Base-by-base conservation (phyloP, 2,329 filamentous ascomycete genomes). In the Furcasterigmium furcatum region DNA sequence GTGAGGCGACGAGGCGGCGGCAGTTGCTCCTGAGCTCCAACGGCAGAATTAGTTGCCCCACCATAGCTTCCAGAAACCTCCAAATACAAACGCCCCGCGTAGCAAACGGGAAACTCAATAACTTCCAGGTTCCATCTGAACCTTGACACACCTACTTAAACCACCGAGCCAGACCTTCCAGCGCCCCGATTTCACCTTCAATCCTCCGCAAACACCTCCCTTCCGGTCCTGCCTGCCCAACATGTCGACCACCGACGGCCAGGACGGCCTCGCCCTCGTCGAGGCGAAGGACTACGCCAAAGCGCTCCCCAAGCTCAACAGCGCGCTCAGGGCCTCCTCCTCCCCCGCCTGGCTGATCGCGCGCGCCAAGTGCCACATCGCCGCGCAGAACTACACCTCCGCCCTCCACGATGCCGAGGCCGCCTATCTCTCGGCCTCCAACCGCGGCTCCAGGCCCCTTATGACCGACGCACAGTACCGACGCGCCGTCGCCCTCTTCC, bases 391-490 rank as follows among this genome's bases (percentile, higher is more conserved):
- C 42, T 75, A 80, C 46, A 71, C 80, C 3, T 74, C 79, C 19
- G 87, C 90, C 1, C 77, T 94, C 38, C 72, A 70, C 32, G 87
- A 91, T 64, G 83, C 85, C 30, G 81, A 90, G 51, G 73, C 76
- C 40, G 87, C 84, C 3, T 77, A 87, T 44, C 67, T 76, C 30
- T 67, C 76, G 4, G 85, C 84, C 3, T 71, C 70, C 21, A 75
- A 85, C 51, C 85, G 92, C 34, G 87, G 79, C 25, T 87, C 85
- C 57, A 82, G 87, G 42, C 82, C 89, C 52, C 76, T 87, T 24
- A 89, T 96, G 63, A 76, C 84, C 38, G 80, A 89, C n/a, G 85
- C 88, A 2, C 89, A 96, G 58, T 81, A 94, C 57, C 82, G 91
- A 55, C 82, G 92, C 30, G 87, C 82, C 5, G 80, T 95, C 12